phyloP scores from a whole-genome alignment of 2,329 filamentous ascomycete genomes.

The Colletotrichum sp. region DNA sequence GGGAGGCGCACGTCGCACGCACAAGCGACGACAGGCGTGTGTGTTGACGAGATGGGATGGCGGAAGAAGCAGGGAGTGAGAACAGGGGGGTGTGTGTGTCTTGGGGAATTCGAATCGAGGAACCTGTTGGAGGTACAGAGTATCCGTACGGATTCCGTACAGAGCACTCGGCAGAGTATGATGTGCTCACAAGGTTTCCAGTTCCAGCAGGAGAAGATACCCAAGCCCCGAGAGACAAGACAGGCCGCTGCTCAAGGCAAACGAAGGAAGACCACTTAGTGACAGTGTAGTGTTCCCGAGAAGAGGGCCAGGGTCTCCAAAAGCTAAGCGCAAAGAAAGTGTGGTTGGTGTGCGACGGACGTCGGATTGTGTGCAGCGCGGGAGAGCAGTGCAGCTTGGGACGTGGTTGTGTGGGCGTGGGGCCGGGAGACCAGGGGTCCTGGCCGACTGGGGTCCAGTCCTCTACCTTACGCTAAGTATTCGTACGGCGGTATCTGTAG shows the following conservation, averaged over 20 bases:
- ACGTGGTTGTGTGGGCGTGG: constrained; percentile 13
- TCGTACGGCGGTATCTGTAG: too few relatives aligned
- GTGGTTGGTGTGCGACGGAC: not conserved
- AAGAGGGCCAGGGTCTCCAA: not conserved
- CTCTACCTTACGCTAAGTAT: too few relatives aligned
- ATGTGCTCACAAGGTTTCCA: constrained; percentile 2
- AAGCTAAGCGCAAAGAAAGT: not conserved
- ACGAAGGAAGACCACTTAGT: not conserved
- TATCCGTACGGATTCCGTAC: not conserved
- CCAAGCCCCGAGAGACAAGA: not conserved
- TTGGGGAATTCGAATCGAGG: constrained; percentile 1
- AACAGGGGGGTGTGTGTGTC: not conserved
- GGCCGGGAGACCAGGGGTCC: constrained; percentile 9
- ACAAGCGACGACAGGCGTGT: not conserved
- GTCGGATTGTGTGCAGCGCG: constrained; percentile 6
- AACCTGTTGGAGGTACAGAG: not conserved
- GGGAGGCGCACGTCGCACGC: not conserved
- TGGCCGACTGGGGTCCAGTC: not conserved
- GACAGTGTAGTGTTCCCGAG: not conserved
- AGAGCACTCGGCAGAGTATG: not conserved
- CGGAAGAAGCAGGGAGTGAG: constrained; percentile 5
- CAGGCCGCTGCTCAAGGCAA: not conserved
- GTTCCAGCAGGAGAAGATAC: not conserved
- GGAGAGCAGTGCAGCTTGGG: not conserved
- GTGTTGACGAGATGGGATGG: constrained; percentile 7